These are phyloP conservation scores for Candida tammaniensis DNA, from an alignment of 805 yeast species.

Conservation along the genomic window DNA sequence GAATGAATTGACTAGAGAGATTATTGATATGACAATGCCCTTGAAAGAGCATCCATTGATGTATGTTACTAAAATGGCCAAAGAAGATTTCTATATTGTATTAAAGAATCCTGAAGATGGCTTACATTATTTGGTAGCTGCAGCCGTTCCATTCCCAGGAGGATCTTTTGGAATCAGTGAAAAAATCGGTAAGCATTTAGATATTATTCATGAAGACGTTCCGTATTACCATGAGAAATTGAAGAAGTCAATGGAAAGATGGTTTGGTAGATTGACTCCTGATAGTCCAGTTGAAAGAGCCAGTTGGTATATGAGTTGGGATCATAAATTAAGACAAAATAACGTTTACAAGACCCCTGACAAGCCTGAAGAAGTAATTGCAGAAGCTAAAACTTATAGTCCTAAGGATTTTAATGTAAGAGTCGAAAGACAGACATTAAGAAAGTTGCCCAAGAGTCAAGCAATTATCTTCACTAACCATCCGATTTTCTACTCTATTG, in stretches of 20 bases:
- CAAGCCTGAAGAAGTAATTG: slow-evolving; percentile 26
- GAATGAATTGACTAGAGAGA: slow-evolving; percentile 62
- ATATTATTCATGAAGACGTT: slow-evolving; percentile 63
- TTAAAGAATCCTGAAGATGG: slow-evolving; percentile 52
- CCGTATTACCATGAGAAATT: slow-evolving; percentile 68
- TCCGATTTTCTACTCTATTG: slow-evolving; percentile 74
- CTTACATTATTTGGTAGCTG: slow-evolving; percentile 62
- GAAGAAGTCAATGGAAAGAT: slow-evolving; percentile 68
- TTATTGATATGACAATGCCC: slow-evolving; percentile 58
- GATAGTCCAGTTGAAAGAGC: slow-evolving; percentile 70
- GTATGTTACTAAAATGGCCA: slow-evolving; percentile 65
- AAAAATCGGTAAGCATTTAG: slow-evolving; percentile 61
- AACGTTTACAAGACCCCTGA: slow-evolving; percentile 56
- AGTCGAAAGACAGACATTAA: slow-evolving; percentile 69
- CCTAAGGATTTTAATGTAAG: slow-evolving; percentile 62
- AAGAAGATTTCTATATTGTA: slow-evolving; percentile 72
- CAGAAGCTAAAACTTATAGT: slow-evolving; percentile 26
- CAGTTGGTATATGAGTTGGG: slow-evolving; percentile 75
- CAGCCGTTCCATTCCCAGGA: slow-evolving; percentile 79
- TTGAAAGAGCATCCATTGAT: slow-evolving; percentile 62
- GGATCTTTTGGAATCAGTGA: slow-evolving; percentile 64
- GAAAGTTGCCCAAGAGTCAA: slow-evolving; percentile 60
- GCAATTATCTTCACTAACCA: slow-evolving; percentile 76
- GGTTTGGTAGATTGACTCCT: slow-evolving; percentile 63
- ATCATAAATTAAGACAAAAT: slow-evolving; percentile 55